Base-by-base conservation (phyloP, 108 stramenopile species). In the Nitzschia inconspicua region DNA sequence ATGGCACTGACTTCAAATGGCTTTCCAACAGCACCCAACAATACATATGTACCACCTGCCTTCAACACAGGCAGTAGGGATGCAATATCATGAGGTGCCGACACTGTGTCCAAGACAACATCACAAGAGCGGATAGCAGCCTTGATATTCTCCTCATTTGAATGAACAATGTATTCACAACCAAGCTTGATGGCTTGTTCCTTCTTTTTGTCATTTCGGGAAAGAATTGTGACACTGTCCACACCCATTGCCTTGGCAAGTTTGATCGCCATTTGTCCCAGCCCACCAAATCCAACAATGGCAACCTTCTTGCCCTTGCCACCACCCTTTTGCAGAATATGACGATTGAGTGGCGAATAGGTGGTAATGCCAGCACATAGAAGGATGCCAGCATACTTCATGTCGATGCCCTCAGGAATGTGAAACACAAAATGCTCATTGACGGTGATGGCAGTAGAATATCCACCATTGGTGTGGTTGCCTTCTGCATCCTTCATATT, bases 281-380 rank as follows among this genome's bases (percentile, higher is more conserved):
- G 65, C 22, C 85, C 85, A 31, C 85, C 85, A 59, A 82, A 66
- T 11, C 85, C 85, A 16, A 70, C 68, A 49, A 86, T 47, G 11
- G 63, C 85, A 9, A 86, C 65, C 7, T 37, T 46, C 54, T 74
- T 65, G 7, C 67, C 75, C 18, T 49, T 52, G 18, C 50, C 68
- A 10, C 49, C 42, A 18, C 51, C 60, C 29, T 63, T 67, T 36
- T 55, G 35, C 16, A 61, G 31, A 54, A 73, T 68, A 23, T 63
- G 65, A 56, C 66, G 67, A 32, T 76, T 58, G 53, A 87, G 51
- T 4, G 82, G 79, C 8, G 41, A 55, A 51, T 75, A 89, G 30
- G 44, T 70, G 34, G 87, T 89, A 42, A 85, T 68, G 37, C 87
- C 87, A 28, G 80, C 80, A 65, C 87, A 89, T 43, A 85, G 36